Conservation (phyloP, 768 basidiomycete species). For the Tephrocybe sp. region DNA sequence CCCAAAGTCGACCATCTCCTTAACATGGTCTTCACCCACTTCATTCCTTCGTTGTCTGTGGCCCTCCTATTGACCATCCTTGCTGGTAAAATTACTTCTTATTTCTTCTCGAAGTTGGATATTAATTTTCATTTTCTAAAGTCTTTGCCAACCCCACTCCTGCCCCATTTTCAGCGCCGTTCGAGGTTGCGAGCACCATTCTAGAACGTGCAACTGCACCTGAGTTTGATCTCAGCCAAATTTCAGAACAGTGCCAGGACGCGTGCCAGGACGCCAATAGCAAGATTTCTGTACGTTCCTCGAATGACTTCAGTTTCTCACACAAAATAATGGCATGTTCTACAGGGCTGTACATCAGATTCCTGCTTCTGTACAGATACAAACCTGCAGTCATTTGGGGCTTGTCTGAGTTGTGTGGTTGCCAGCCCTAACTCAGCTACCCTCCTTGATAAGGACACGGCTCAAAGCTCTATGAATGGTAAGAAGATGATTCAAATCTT, state of each 20-base stretch:
- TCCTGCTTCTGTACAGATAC: neutral
- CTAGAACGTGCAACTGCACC: neutral
- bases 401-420: neutral
- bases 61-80: neutral
- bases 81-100: neutral
- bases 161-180: neutral
- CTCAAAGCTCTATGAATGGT: neutral
- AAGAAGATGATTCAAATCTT: no score
- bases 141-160: neutral
- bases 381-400: neutral
- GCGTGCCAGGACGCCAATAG: neutral
- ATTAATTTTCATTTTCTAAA: neutral
- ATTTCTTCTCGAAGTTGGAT: neutral
- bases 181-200: neutral
- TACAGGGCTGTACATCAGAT: neutral
- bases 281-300: neutral
- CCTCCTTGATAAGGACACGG: neutral
- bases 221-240: neutral
- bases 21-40: neutral
- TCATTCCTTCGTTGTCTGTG: neutral
- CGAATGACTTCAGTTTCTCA: neutral
- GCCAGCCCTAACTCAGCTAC: neutral
- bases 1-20: no score
- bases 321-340: neutral
- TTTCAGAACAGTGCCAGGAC: neutral